These are phyloP conservation scores for Amanita subjunquillea DNA, from an alignment of 768 basidiomycete genomes.

Conservation along the genomic window DNA sequence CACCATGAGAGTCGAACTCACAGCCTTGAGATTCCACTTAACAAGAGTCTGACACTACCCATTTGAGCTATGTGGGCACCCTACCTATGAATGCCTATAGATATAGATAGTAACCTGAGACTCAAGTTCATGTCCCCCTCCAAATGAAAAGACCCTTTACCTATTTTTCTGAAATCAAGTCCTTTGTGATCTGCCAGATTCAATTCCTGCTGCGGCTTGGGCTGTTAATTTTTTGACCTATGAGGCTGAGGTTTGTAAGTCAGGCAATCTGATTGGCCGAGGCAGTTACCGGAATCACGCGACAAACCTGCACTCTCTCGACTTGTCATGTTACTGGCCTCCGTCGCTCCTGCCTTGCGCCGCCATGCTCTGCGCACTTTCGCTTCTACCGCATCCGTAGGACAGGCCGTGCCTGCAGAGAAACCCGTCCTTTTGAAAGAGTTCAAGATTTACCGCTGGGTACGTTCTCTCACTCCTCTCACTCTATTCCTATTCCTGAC, in stretches of 20 bases:
- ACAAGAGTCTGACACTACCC: conserved; percentile 50
- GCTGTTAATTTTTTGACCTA: too few relatives aligned
- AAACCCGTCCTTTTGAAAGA: conserved; percentile 77
- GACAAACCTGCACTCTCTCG: too few relatives aligned
- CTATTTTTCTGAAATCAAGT: too few relatives aligned
- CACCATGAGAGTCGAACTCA: conserved; percentile 80
- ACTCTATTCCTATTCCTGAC: conserved; percentile 1
- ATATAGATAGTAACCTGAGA: too few relatives aligned
- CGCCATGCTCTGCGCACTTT: conserved; percentile 17
- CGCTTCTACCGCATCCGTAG: conserved; percentile 16
- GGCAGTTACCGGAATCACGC: too few relatives aligned
- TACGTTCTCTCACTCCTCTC: conserved; percentile 22
- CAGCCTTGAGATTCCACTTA: conserved; percentile 55
- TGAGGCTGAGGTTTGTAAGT: too few relatives aligned
- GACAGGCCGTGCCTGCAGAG: conserved; percentile 42
- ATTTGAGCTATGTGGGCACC: conserved; percentile 52
- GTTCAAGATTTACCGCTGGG: conserved; percentile 99
- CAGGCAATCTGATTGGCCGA: too few relatives aligned
- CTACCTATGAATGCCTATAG: too few relatives aligned
- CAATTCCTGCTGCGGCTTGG: too few relatives aligned
- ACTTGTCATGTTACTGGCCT: not conserved
- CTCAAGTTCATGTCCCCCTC: too few relatives aligned
- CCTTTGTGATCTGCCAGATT: too few relatives aligned
- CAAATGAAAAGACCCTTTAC: too few relatives aligned
- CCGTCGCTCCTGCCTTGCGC: not conserved